These are phyloP conservation scores for Fraxinus albicans DNA, from an alignment of 305 asterid genomes.

Conservation along the genomic window DNA sequence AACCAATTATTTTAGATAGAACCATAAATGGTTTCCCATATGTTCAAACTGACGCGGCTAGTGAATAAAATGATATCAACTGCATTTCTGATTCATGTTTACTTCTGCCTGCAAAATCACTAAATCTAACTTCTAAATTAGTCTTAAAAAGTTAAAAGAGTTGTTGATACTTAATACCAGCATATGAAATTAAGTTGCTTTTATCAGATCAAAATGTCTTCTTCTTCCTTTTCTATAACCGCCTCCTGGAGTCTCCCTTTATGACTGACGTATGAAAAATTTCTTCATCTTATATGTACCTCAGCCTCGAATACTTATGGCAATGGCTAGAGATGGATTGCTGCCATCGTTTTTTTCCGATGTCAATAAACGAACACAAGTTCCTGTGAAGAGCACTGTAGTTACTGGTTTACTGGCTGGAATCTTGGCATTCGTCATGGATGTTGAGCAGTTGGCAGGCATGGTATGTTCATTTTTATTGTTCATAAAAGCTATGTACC, in stretches of 20 bases:
- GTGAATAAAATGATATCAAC: neutral
- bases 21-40: neutral
- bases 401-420: constrained; percentile 75
- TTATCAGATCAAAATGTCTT: neutral
- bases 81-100: neutral
- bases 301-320: constrained; percentile 96
- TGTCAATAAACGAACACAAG: constrained; percentile 62
- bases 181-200: neutral
- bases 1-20: constrained; percentile 1
- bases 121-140: neutral
- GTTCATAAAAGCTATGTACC: neutral
- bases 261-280: neutral
- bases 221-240: neutral
- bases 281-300: constrained; percentile 10
- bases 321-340: constrained; percentile 98
- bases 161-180: neutral
- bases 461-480: constrained; percentile 52
- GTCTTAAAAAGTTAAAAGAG: neutral
- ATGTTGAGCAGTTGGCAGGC: constrained; percentile 89
- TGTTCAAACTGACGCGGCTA: neutral
- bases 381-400: constrained; percentile 85
- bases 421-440: constrained; percentile 80
- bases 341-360: constrained; percentile 88
- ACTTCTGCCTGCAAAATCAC: neutral
- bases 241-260: neutral